These are phyloP conservation scores for Anethum foeniculum DNA, from an alignment of 140 eudicot genomes.

Conservation along the genomic window DNA sequence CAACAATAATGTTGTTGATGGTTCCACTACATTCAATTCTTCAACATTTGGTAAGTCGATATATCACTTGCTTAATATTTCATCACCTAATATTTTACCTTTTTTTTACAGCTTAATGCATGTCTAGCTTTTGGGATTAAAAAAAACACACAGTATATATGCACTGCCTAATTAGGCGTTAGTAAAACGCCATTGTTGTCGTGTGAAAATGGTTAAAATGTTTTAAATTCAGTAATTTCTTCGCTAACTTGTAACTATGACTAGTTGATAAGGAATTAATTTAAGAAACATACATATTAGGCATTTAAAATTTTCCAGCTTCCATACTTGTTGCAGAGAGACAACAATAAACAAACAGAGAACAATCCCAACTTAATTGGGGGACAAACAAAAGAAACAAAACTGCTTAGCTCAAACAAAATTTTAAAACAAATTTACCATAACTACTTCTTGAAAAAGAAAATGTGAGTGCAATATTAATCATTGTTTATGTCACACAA, in stretches of 20 bases:
- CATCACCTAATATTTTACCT: not conserved
- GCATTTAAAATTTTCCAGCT: not conserved
- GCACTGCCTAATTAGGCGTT: too few relatives aligned
- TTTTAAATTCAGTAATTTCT: too few relatives aligned
- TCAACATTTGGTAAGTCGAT: slow-evolving; percentile 61
- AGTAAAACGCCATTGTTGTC: too few relatives aligned
- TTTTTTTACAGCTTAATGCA: not conserved
- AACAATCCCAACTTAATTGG: not conserved
- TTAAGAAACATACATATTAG: not conserved
- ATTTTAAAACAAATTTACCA: not conserved
- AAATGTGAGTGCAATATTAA: not conserved
- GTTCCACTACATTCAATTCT: slow-evolving; percentile 82
- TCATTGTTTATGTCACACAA: not conserved
- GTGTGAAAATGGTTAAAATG: too few relatives aligned
- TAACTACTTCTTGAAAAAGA: not conserved
- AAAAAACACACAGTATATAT: too few relatives aligned
- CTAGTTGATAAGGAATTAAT: too few relatives aligned
- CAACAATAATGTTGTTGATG: slow-evolving; percentile 55
- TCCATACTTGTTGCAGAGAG: slow-evolving; percentile 5
- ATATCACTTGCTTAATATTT: not conserved
- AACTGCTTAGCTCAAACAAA: not conserved
- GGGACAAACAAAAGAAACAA: not conserved
- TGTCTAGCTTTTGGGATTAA: not conserved
- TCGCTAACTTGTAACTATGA: not conserved
- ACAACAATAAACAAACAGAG: not conserved